A percentile compares a stretch with the other conserved stretches of the same genome.
Conservation (phyloP, 1,284 basidiomycete genomes). For the Ceratobasidium sp. region DNA sequence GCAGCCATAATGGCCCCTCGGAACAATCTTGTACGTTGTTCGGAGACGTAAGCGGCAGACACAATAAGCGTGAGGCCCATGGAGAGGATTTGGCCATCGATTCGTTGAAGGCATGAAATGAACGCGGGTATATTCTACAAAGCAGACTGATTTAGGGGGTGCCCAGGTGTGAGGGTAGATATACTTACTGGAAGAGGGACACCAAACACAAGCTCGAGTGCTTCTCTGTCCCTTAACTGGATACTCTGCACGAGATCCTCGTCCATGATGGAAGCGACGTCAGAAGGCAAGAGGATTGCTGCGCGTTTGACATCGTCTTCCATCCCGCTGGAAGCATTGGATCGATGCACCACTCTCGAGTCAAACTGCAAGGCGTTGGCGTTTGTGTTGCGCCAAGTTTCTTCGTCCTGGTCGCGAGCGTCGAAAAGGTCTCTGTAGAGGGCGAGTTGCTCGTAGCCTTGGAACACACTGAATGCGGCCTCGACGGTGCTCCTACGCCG, state of each 20-base stretch:
- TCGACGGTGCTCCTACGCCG: constrained; percentile 60
- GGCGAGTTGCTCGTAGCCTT: constrained; percentile 65
- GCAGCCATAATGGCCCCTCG: constrained; percentile 21
- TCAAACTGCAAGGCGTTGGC: constrained; percentile 16
- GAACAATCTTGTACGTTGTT: constrained; percentile 22
- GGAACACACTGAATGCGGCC: constrained; percentile 64
- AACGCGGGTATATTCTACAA: constrained; percentile 74
- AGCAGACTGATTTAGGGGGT: constrained; percentile 4
- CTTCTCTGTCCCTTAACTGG: constrained; percentile 49
- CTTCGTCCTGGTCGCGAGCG: constrained; percentile 32
- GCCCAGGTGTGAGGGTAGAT: not conserved
- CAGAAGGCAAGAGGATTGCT: constrained; percentile 5
- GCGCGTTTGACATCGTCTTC: constrained; percentile 19
- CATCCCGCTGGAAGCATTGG: not conserved
- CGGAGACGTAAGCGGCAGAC: constrained; percentile 62
- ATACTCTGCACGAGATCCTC: constrained; percentile 73
- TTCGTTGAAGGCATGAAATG: constrained; percentile 72
- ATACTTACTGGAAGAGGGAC: constrained; percentile 71
- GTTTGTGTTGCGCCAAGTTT: constrained; percentile 13
- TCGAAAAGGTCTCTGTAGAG: constrained; percentile 33
- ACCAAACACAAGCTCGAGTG: constrained; percentile 74
- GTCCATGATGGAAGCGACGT: constrained; percentile 1
- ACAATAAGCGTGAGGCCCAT: constrained; percentile 70
- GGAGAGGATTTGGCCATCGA: constrained; percentile 72
- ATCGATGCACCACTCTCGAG: not conserved